Percentiles rank a stretch among this genome's conserved stretches.
Evolutionary conservation across 306 rosid species (phyloP).

Genomic region (Cicer arietinum): DNA sequence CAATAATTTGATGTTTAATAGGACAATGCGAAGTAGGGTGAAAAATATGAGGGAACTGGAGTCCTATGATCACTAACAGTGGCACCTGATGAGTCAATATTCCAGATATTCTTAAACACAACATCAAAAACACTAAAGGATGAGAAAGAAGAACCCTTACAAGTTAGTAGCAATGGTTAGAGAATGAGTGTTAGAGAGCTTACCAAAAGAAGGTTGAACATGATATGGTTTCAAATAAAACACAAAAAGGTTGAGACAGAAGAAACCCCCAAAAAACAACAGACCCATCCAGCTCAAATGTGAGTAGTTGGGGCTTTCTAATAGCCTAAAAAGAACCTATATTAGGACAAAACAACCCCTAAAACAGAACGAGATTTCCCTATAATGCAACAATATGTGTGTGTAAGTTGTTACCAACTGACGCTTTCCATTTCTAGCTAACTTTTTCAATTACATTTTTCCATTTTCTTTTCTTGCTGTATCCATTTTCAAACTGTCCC

Average conservation of each 20-base stretch:
- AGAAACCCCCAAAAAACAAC: conserved; percentile 1
- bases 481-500: conserved; percentile 5
- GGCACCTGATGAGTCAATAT: too few relatives aligned
- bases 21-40: too few relatives aligned
- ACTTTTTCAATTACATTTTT: background rate
- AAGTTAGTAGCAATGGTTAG: too few relatives aligned
- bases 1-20: too few relatives aligned
- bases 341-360: background rate
- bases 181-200: too few relatives aligned
- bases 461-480: background rate
- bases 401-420: background rate
- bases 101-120: too few relatives aligned
- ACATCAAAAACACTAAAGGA: too few relatives aligned
- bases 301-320: background rate
- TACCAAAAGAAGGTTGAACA: background rate
- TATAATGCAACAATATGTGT: background rate
- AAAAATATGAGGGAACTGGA: too few relatives aligned
- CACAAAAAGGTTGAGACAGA: background rate
- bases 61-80: too few relatives aligned
- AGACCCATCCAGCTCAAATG: background rate
- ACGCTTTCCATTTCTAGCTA: conserved; percentile 10
- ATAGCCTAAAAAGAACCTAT: background rate
- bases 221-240: background rate
- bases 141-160: too few relatives aligned
- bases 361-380: background rate